Base-by-base conservation (phyloP, 768 basidiomycete genomes). In the Serendipita sp. region DNA sequence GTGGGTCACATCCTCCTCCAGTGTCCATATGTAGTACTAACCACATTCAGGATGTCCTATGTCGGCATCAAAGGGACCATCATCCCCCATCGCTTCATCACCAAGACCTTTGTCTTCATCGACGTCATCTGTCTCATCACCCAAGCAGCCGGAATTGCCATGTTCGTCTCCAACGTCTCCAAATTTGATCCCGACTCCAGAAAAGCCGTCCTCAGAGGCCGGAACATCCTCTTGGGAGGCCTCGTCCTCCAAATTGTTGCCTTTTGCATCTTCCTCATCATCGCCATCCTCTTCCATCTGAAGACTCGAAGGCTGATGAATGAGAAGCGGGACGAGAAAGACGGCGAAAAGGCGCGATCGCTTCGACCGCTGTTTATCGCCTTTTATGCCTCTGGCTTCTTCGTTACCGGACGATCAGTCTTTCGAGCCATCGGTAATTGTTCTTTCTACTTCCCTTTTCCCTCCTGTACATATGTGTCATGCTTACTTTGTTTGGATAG, bases 111-210 rank as follows among this genome's bases (percentile, higher is more conserved):
- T 45, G 67, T 68, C 62, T 34, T 54, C 37, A 37, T 63, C 28
- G 67, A 68, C 54, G 53, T 68, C 24, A 32, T 68, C 35, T 66
- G 65, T 30, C 65, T 68, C 37, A 15, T 66, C 11, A 64, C 67
- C 2, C 67, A 68, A 37, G 65, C 54, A 35, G 53, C 38, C 47
- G 65, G 65, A 32, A 65, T 51, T n/a, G 28, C 58, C 34, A 66
- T 67, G 54, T 47, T 30, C 32, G 41, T 24, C 44, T 46, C 44
- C 2, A 34, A 64, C 2, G 18, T 34, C 15, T 18, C 16, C 63
- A 28, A 24, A 10, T 28, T 45, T 18, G 44, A 35, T 4, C 38
- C 34, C 1, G 58, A 60, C 16, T 60, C 58, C 32, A 13, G 34
- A 64, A 32, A 16, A 48, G n/a, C n/a, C 46, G 47, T 30, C 4